Evolutionary conservation across 2,329 filamentous ascomycete species (phyloP).

Genomic region (Fusarium tuaranense): DNA sequence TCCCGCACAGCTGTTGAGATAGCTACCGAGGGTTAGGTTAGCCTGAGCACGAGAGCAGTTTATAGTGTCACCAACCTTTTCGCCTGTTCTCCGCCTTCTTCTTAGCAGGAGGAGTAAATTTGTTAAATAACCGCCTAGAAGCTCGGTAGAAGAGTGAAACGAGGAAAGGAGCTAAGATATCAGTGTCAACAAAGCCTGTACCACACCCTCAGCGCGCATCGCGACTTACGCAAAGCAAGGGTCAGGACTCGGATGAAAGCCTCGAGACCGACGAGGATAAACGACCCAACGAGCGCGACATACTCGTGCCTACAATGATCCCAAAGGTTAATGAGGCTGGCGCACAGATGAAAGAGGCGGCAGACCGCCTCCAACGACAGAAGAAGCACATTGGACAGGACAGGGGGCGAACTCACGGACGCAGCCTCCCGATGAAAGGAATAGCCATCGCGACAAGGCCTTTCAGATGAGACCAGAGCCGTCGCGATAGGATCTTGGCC

Average conservation of each 20-base stretch:
- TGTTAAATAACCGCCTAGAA: conserved; percentile 86
- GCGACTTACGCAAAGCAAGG: conserved; percentile 80
- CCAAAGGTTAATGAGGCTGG: conserved; percentile 28
- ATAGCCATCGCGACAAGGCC: conserved; percentile 58
- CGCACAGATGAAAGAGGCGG: conserved; percentile 10
- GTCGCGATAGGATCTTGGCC: conserved; percentile 16
- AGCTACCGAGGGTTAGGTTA: conserved; percentile 72
- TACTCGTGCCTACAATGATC: conserved; percentile 77
- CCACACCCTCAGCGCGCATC: conserved; percentile 14
- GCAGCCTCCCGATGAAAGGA: conserved; percentile 64
- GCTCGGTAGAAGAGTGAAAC: conserved; percentile 85
- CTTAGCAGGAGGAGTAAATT: conserved; percentile 76
- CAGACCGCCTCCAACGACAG: background rate
- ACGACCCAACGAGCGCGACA: conserved; percentile 84
- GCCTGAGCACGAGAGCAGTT: conserved; percentile 47
- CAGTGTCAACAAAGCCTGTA: background rate
- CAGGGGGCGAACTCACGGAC: conserved; percentile 57
- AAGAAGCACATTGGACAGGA: background rate
- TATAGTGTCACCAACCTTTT: conserved; percentile 62
- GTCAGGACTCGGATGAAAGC: conserved; percentile 87
- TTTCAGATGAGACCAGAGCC: conserved; percentile 8
- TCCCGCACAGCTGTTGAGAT: conserved; percentile 84
- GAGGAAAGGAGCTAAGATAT: conserved; percentile 75
- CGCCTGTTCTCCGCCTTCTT: conserved; percentile 76
- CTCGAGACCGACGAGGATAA: conserved; percentile 85